Percentiles rank a stretch among this genome's conserved stretches.
These are phyloP conservation scores for Mentha longifolia DNA, from an alignment of 257 asterid species.

Conservation along the genomic window DNA sequence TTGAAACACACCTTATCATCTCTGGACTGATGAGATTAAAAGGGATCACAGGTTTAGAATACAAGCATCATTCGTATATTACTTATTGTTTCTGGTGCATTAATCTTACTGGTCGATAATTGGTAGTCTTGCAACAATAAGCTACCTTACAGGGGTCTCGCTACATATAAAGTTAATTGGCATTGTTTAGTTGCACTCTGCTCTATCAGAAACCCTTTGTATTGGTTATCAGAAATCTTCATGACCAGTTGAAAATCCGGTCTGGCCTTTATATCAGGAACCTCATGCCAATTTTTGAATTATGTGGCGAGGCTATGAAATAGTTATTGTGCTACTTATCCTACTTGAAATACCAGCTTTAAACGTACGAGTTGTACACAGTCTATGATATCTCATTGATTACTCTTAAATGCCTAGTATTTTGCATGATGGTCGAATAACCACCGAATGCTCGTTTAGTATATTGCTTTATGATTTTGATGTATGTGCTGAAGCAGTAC, in stretches of 20 bases:
- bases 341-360: not conserved
- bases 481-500: constrained; percentile 6
- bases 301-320: not conserved
- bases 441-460: not conserved
- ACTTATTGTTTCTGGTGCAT: too few species aligned
- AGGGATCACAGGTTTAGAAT: not conserved
- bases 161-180: not conserved
- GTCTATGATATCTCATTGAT: constrained; percentile 15
- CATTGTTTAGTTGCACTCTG: too few species aligned
- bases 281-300: not conserved
- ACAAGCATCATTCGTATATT: too few species aligned
- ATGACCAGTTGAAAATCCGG: constrained; percentile 8
- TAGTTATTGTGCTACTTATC: constrained; percentile 18
- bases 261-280: constrained; percentile 8
- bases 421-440: not conserved
- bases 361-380: not conserved
- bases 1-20: constrained; percentile 9
- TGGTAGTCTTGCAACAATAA: too few species aligned
- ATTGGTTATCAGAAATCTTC: not conserved
- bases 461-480: constrained; percentile 19
- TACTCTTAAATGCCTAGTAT: constrained; percentile 5
- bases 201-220: too few species aligned
- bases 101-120: too few species aligned
- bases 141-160: not conserved
- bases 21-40: not conserved